Evolutionary conservation across 1,284 basidiomycete species (phyloP).

Genomic region (Austroboletus niveus): DNA sequence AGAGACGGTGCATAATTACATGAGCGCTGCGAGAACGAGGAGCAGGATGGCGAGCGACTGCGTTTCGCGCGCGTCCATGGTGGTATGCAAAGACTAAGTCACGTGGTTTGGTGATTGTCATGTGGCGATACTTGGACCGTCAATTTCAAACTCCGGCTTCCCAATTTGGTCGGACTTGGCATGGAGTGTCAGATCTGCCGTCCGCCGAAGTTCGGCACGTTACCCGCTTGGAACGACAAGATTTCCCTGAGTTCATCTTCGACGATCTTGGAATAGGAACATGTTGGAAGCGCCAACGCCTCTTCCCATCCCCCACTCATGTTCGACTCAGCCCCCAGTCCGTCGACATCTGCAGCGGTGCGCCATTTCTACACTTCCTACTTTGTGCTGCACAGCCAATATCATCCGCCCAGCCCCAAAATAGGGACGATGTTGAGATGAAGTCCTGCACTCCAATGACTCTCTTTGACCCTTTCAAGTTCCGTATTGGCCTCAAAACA

Average conservation of each 20-base stretch:
- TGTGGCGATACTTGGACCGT: neutral
- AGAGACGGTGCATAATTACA: constrained; percentile 36
- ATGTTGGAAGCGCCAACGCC: neutral
- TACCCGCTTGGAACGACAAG: neutral
- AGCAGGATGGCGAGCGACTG: constrained; percentile 27
- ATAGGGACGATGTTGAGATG: constrained; percentile 45
- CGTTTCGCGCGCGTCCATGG: constrained; percentile 8
- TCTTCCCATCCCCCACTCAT: neutral
- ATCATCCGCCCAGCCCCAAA: constrained; percentile 21
- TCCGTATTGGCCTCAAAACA: constrained; percentile 55
- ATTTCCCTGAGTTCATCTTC: neutral
- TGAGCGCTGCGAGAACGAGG: constrained; percentile 39
- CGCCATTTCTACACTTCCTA: neutral
- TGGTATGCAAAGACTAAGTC: neutral
- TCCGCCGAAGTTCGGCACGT: neutral
- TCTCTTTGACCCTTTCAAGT: constrained; percentile 56
- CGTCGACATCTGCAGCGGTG: constrained; percentile 13
- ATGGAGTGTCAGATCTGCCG: neutral
- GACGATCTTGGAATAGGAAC: neutral
- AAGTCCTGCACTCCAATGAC: constrained; percentile 29
- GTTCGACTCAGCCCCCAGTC: neutral
- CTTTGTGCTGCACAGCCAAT: neutral
- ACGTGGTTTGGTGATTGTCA: neutral
- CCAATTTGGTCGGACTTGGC: neutral
- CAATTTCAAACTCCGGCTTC: neutral